phyloP scores from a whole-genome alignment of 2,329 filamentous ascomycete genomes.

The Epichloe typhina region DNA sequence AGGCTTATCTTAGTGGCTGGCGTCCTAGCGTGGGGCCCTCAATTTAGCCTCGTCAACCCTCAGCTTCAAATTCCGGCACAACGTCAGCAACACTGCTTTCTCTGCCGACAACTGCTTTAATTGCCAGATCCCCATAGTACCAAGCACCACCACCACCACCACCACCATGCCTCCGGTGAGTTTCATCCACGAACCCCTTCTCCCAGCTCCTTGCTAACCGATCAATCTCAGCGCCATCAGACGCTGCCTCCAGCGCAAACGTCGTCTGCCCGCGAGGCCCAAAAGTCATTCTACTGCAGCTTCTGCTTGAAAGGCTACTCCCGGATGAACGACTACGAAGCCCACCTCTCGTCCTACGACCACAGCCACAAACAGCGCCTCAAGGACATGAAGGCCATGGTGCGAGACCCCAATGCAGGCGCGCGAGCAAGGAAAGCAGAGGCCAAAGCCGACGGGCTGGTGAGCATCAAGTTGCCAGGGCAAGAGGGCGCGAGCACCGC shows the following conservation, averaged over 20 bases:
- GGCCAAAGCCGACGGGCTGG: conserved; percentile 54
- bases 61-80: no score
- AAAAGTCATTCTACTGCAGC: conserved; percentile 70
- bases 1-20: not conserved
- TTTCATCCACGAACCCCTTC: not conserved
- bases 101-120: no score
- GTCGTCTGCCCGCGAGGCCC: conserved; percentile 56
- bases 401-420: conserved; percentile 54
- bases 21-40: not conserved
- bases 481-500: conserved; percentile 16
- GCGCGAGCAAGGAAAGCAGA: conserved; percentile 56
- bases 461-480: conserved; percentile 49
- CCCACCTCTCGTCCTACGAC: conserved; percentile 87
- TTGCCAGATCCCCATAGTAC: no score
- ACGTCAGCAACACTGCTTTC: no score
- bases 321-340: conserved; percentile 91
- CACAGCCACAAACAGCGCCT: conserved; percentile 87
- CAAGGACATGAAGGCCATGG: conserved; percentile 78
- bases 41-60: no score
- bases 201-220: no score
- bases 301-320: conserved; percentile 91
- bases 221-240: conserved; percentile 33
- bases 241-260: conserved; percentile 46
- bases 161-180: conserved; percentile 43
- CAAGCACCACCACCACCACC: not conserved